Evolutionary conservation across 208 protist genomes (phyloP).

Genomic region (Leishmania aethiopica): DNA sequence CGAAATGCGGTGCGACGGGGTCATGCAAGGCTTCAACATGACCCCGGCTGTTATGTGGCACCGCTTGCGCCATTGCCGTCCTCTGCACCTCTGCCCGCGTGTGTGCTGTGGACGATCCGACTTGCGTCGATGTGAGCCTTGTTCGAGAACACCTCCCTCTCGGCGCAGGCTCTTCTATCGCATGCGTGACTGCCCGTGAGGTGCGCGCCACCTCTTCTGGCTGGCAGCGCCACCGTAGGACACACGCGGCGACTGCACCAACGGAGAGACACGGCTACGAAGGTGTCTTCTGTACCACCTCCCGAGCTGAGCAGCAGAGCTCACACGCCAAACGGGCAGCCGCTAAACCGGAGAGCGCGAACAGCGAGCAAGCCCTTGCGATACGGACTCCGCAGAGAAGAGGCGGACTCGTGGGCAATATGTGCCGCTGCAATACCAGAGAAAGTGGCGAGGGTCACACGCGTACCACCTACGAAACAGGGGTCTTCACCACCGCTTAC

Average conservation of each 20-base stretch:
- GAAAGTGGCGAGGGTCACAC: not conserved
- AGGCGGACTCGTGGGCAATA: not conserved
- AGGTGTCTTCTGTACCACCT: not conserved
- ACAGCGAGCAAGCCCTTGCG: not conserved
- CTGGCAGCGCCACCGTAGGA: not conserved
- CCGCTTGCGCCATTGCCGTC: not conserved
- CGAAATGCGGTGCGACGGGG: conserved; percentile 23
- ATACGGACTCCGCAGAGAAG: not conserved
- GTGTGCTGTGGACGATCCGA: not conserved
- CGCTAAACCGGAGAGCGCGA: not conserved
- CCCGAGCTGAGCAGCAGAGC: not conserved
- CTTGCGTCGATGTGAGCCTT: not conserved
- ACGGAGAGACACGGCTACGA: not conserved
- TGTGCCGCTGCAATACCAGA: not conserved
- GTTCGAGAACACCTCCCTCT: not conserved
- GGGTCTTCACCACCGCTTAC: not conserved
- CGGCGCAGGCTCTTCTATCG: not conserved
- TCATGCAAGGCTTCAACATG: conserved; percentile 18
- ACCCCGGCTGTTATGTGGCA: not conserved
- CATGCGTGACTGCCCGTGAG: not conserved
- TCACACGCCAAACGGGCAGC: not conserved
- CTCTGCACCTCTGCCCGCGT: not conserved
- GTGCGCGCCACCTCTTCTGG: too few species aligned
- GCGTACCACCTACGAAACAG: not conserved
- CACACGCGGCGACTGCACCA: not conserved